Conservation (phyloP, 352 stramenopile genomes). For the Pilasporangium apinafurcum region DNA sequence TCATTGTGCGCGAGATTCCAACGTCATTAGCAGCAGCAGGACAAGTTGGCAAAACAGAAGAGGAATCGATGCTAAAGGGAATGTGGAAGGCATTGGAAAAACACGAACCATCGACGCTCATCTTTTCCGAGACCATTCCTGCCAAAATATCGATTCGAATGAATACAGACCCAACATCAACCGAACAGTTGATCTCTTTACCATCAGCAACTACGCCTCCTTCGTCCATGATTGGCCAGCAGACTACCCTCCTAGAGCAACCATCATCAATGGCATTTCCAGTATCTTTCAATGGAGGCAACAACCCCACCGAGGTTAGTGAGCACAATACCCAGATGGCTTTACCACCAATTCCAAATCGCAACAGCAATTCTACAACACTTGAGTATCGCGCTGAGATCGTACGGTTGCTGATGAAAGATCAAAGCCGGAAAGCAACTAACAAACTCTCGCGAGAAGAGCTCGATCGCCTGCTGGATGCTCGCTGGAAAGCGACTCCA, state of each 20-base stretch:
- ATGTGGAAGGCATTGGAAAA: constrained; percentile 19
- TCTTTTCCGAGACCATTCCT: constrained; percentile 27
- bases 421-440: constrained; percentile 15
- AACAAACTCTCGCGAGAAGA: constrained; percentile 20
- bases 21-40: not conserved
- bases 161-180: not conserved
- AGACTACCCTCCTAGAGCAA: not conserved
- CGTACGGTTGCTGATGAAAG: constrained; percentile 40
- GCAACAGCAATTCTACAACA: not conserved
- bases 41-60: not conserved
- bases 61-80: constrained; percentile 14
- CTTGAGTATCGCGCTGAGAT: constrained; percentile 8
- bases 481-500: constrained; percentile 1
- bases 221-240: not conserved
- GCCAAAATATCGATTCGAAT: constrained; percentile 6
- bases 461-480: constrained; percentile 4
- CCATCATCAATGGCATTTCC: not conserved
- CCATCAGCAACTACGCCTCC: too few relatives aligned
- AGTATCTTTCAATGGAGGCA: not conserved
- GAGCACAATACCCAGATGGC: too few relatives aligned
- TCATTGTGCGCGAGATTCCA: constrained; percentile 6
- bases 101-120: constrained; percentile 9
- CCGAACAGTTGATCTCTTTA: not conserved
- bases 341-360: too few relatives aligned
- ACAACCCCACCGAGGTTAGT: too few relatives aligned